phyloP scores from a whole-genome alignment of 352 stramenopile species.

The Globisporangium nagaii region DNA sequence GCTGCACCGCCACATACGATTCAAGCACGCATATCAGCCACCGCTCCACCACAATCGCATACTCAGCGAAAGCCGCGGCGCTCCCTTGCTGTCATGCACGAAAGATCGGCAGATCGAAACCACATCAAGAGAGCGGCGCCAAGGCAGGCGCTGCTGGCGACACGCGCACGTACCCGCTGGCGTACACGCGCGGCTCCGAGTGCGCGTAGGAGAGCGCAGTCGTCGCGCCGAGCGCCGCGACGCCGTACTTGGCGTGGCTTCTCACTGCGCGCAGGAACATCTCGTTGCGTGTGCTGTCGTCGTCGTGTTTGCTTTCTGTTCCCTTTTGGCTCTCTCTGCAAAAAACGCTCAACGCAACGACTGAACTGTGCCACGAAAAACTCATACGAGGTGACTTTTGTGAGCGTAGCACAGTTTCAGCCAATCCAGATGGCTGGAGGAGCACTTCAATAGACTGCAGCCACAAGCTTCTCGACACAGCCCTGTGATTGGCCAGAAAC shows the following conservation, averaged over 20 bases:
- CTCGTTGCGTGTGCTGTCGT: background rate
- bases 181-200: conserved; percentile 59
- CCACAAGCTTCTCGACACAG: background rate
- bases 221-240: conserved; percentile 30
- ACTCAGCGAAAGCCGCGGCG: background rate
- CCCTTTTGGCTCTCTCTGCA: background rate
- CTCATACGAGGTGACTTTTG: too few relatives aligned
- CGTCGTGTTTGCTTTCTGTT: background rate
- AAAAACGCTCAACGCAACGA: background rate
- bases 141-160: background rate
- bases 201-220: conserved; percentile 24
- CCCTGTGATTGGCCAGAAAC: conserved; percentile 4
- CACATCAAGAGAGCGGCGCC: background rate
- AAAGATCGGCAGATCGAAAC: too few relatives aligned
- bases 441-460: conserved; percentile 5
- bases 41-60: background rate
- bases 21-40: background rate
- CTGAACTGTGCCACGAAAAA: background rate
- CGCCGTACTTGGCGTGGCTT: conserved; percentile 25
- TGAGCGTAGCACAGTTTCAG: too few relatives aligned
- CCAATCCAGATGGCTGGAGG: conserved; percentile 3
- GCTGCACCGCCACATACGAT: conserved; percentile 18
- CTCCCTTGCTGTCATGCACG: too few relatives aligned
- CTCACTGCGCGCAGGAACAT: conserved; percentile 43
- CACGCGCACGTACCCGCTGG: conserved; percentile 42